phyloP scores from a whole-genome alignment of 164 flowering plant species.

The Vitis riparia region DNA sequence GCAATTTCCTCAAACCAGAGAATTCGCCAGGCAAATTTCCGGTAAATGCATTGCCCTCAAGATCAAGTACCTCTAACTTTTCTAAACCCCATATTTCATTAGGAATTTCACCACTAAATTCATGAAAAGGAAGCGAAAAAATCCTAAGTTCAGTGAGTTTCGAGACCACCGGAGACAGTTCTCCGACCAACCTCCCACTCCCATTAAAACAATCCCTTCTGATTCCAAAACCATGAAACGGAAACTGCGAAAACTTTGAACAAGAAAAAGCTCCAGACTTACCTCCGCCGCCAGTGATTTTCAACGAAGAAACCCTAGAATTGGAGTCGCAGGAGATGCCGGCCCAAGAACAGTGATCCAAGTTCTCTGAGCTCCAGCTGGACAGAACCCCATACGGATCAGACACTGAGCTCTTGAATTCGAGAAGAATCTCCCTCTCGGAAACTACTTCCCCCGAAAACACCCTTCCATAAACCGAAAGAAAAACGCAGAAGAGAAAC shows the following conservation, averaged over 20 bases:
- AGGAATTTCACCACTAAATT: constrained; percentile 59
- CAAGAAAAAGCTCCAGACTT: constrained; percentile 24
- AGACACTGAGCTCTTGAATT: constrained; percentile 49
- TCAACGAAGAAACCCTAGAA: constrained; percentile 43
- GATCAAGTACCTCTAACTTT: constrained; percentile 63
- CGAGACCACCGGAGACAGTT: constrained; percentile 42
- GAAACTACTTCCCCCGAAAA: constrained; percentile 15
- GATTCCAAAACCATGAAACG: constrained; percentile 38
- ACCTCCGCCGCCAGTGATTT: constrained; percentile 42
- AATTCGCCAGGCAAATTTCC: constrained; percentile 47
- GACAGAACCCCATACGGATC: constrained; percentile 60
- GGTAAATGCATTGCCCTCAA: constrained; percentile 58
- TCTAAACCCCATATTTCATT: constrained; percentile 53
- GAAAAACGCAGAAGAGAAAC: not conserved
- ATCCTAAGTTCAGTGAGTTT: constrained; percentile 54
- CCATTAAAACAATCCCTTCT: constrained; percentile 23
- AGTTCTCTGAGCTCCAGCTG: constrained; percentile 37
- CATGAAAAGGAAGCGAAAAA: constrained; percentile 61
- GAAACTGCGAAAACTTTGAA: constrained; percentile 24
- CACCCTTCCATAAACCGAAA: constrained; percentile 5
- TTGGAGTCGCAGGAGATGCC: constrained; percentile 66
- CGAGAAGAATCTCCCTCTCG: constrained; percentile 44
- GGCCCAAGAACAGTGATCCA: constrained; percentile 57
- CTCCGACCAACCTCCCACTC: constrained; percentile 42
- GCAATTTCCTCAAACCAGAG: constrained; percentile 42